Percentiles rank a stretch among this genome's conserved stretches.
These are phyloP conservation scores for Calonectria pseudoturangicola DNA, from an alignment of 2,329 filamentous ascomycete species.

Conservation along the genomic window DNA sequence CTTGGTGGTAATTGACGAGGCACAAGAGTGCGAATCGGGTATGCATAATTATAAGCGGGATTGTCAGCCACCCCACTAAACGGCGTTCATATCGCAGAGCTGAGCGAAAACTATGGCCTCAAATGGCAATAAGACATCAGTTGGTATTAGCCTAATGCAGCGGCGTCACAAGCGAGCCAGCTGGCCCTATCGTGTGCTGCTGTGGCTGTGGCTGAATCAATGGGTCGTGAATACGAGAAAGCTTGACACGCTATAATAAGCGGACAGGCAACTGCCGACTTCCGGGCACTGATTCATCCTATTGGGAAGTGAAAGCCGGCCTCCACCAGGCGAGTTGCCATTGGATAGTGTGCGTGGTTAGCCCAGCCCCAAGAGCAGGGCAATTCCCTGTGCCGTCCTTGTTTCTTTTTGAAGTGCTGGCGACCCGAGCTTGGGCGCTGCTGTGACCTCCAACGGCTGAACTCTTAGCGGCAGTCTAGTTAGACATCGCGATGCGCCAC, in stretches of 20 bases:
- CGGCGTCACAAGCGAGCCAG: not conserved
- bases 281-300: not conserved
- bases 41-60: slow-evolving; percentile 4
- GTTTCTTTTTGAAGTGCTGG: not conserved
- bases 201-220: slow-evolving; percentile 6
- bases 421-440: not conserved
- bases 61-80: not conserved
- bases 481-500: slow-evolving; percentile 6
- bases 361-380: slow-evolving; percentile 4
- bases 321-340: not conserved
- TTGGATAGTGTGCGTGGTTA: not conserved
- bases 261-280: slow-evolving; percentile 12
- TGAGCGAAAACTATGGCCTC: not conserved
- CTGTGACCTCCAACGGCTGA: slow-evolving; percentile 18
- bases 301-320: not conserved
- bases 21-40: not conserved
- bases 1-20: too few relatives aligned
- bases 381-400: not conserved
- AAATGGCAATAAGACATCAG: not conserved
- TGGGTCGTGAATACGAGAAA: not conserved
- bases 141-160: slow-evolving; percentile 9
- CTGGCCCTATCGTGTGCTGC: not conserved
- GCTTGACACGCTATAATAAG: slow-evolving; percentile 1
- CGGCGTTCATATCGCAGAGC: not conserved
- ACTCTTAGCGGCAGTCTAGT: slow-evolving; percentile 16